Conservation (phyloP, 225 moss, liverwort and hornwort species). For the Anthoceros angustus region DNA sequence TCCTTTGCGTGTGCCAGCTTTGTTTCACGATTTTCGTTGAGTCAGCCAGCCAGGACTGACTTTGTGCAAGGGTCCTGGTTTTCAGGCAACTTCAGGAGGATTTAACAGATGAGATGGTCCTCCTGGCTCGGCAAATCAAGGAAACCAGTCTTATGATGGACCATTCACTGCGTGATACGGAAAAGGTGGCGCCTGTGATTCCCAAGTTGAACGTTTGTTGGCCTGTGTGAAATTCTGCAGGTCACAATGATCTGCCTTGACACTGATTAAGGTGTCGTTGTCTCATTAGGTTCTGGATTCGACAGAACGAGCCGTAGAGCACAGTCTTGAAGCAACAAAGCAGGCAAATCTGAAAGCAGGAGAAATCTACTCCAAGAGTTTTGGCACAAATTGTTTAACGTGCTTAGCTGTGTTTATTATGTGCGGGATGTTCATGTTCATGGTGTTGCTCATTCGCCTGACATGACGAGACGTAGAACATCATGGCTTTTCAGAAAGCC, state of each 20-base stretch:
- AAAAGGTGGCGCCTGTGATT: conserved; percentile 17
- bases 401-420: conserved; percentile 70
- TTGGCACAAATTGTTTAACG: conserved; percentile 77
- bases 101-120: conserved; percentile 82
- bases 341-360: conserved; percentile 58
- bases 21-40: neutral
- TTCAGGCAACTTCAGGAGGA: conserved; percentile 52
- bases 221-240: neutral
- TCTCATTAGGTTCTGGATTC: conserved; percentile 22
- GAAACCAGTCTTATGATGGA: conserved; percentile 78
- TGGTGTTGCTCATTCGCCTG: conserved; percentile 69
- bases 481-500: too few species aligned
- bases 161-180: conserved; percentile 64
- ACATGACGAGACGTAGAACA: conserved; percentile 12
- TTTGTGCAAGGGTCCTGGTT: neutral
- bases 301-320: conserved; percentile 70
- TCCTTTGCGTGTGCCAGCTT: neutral
- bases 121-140: conserved; percentile 63
- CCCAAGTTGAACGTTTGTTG: neutral
- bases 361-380: conserved; percentile 50
- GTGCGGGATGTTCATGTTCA: conserved; percentile 68
- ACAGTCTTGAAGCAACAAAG: conserved; percentile 69
- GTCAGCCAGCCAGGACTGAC: neutral
- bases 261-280: neutral
- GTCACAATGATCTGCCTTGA: neutral